These are phyloP conservation scores for Effrenium voratum DNA, from an alignment of 73 alveolate genomes.

Conservation along the genomic window DNA sequence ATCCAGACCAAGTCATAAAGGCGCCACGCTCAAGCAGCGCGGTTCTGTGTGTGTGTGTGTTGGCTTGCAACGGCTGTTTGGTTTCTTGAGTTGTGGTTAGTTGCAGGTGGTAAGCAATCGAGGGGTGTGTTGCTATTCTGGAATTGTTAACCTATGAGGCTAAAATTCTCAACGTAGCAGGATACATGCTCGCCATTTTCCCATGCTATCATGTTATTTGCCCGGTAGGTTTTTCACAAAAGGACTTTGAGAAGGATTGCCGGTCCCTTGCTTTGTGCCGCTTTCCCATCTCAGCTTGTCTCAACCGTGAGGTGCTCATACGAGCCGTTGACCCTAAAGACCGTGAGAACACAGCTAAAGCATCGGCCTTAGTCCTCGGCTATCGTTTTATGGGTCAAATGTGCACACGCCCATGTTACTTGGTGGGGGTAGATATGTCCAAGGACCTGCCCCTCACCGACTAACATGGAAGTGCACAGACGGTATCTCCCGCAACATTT, in stretches of 20 bases:
- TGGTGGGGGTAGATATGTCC: too few relatives aligned
- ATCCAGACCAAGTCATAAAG: slow-evolving; percentile 67
- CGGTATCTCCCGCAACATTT: too few relatives aligned
- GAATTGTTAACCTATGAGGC: not conserved
- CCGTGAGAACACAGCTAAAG: too few relatives aligned
- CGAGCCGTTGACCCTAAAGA: not conserved
- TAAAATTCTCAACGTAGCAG: not conserved
- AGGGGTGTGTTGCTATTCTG: not conserved
- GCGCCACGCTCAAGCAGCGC: not conserved
- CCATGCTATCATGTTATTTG: not conserved
- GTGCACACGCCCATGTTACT: too few relatives aligned
- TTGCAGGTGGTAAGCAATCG: not conserved
- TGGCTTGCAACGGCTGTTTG: not conserved
- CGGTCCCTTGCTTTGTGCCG: not conserved
- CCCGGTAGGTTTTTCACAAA: not conserved
- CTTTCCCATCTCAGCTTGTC: not conserved
- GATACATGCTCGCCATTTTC: not conserved
- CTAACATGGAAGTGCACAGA: too few relatives aligned
- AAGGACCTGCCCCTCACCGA: too few relatives aligned
- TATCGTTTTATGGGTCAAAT: too few relatives aligned
- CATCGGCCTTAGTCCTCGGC: too few relatives aligned
- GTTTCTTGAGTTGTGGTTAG: not conserved
- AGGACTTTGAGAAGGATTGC: not conserved
- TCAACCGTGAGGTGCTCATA: not conserved
- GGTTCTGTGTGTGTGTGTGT: not conserved